Evolutionary conservation across 2,329 filamentous ascomycete species (phyloP).

Genomic region (Neonectria hederae): DNA sequence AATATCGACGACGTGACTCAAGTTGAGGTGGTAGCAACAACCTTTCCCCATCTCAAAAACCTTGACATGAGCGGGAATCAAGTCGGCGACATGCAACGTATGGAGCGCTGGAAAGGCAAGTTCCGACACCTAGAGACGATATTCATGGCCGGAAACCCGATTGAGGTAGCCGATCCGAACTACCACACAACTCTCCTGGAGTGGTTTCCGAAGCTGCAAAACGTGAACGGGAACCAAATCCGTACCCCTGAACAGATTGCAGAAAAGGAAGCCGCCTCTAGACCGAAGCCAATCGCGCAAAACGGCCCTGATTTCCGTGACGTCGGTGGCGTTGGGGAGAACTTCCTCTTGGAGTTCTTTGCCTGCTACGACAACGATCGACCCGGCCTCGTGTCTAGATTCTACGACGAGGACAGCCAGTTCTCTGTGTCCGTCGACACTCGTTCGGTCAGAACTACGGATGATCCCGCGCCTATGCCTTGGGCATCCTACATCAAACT

Average conservation of each 20-base stretch:
- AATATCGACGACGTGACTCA: constrained; percentile 75
- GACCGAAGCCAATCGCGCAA: constrained; percentile 69
- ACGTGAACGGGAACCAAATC: constrained; percentile 79
- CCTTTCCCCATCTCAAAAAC: constrained; percentile 86
- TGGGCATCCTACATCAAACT: constrained; percentile 82
- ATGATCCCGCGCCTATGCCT: constrained; percentile 56
- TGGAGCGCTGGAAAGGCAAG: constrained; percentile 81
- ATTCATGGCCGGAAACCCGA: constrained; percentile 79
- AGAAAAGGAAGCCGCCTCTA: constrained; percentile 58
- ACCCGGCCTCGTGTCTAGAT: constrained; percentile 66
- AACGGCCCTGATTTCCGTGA: constrained; percentile 77
- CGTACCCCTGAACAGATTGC: constrained; percentile 76
- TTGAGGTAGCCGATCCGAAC: constrained; percentile 67
- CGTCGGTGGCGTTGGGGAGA: constrained; percentile 76
- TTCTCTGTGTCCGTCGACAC: constrained; percentile 82
- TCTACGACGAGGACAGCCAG: constrained; percentile 79
- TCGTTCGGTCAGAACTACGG: constrained; percentile 59
- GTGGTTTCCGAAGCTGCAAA: constrained; percentile 85
- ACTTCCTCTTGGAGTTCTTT: constrained; percentile 80
- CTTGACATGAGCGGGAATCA: constrained; percentile 89
- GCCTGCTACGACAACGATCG: constrained; percentile 78
- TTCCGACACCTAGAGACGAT: constrained; percentile 84
- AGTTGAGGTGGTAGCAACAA: constrained; percentile 79
- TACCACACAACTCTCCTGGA: constrained; percentile 75
- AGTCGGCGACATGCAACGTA: constrained; percentile 71